Evolutionary conservation across 164 flowering plant genomes (phyloP).

Genomic region (Nelumbo lutea): DNA sequence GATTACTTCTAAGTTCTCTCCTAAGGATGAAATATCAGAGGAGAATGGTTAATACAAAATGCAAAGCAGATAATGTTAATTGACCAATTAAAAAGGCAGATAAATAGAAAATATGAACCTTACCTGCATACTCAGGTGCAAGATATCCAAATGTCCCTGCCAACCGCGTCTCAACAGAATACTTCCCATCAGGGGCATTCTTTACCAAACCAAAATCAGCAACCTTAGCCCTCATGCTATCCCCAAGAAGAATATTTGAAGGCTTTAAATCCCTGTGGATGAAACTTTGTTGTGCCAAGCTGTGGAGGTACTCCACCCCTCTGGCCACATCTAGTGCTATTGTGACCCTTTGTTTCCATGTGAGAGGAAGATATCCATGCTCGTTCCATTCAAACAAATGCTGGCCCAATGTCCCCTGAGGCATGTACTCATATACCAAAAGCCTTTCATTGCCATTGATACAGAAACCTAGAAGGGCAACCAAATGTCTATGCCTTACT

Average conservation of each 20-base stretch:
- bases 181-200: slow-evolving; percentile 49
- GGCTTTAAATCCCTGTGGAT: slow-evolving; percentile 55
- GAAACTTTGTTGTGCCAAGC: slow-evolving; percentile 55
- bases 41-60: background rate
- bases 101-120: background rate
- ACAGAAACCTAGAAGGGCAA: slow-evolving; percentile 44
- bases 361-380: slow-evolving; percentile 24
- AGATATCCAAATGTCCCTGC: slow-evolving; percentile 65
- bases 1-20: background rate
- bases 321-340: slow-evolving; percentile 53
- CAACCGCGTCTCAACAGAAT: slow-evolving; percentile 42
- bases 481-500: slow-evolving; percentile 56
- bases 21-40: background rate
- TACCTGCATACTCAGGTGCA: slow-evolving; percentile 60
- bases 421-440: slow-evolving; percentile 54
- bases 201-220: slow-evolving; percentile 55
- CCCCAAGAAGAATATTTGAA: slow-evolving; percentile 47
- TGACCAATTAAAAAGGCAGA: background rate
- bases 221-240: slow-evolving; percentile 53
- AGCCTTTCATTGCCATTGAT: slow-evolving; percentile 40
- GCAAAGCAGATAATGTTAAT: background rate
- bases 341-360: slow-evolving; percentile 48
- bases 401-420: slow-evolving; percentile 48
- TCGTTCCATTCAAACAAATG: slow-evolving; percentile 33
- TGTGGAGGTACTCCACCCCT: slow-evolving; percentile 52